Conservation (phyloP, 306 rosid genomes). For the Prunus fruticosa region DNA sequence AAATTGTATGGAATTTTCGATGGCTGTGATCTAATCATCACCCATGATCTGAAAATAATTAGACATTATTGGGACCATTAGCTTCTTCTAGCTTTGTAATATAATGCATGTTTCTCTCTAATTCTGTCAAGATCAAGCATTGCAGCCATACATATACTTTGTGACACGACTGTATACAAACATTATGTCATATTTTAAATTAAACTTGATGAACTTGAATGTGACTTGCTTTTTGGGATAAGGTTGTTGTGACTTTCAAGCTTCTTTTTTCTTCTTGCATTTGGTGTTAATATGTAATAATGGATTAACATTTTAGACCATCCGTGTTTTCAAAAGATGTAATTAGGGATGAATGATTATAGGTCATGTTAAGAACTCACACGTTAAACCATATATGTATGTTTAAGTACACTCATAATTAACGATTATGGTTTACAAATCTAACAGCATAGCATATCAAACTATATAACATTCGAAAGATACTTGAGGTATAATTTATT, state of each 20-base stretch:
- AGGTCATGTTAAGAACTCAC: neutral
- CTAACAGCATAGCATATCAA: neutral
- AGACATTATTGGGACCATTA: constrained; percentile 32
- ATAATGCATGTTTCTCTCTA: constrained; percentile 19
- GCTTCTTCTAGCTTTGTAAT: neutral
- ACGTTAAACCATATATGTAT: too few species aligned
- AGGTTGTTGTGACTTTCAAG: constrained; percentile 28
- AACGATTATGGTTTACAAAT: neutral
- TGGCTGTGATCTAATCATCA: constrained; percentile 31
- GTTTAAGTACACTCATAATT: too few species aligned
- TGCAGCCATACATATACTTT: neutral
- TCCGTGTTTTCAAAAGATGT: neutral
- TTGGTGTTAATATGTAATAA: neutral
- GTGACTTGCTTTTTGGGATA: constrained; percentile 31
- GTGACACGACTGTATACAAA: constrained; percentile 18
- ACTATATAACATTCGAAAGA: neutral
- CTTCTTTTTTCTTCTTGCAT: neutral
- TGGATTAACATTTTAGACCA: neutral
- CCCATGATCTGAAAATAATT: neutral
- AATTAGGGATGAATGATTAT: neutral
- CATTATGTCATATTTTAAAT: constrained; percentile 35
- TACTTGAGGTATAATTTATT: neutral
- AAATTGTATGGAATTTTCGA: constrained; percentile 51
- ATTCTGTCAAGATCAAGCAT: constrained; percentile 19
- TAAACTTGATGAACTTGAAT: constrained; percentile 31